Evolutionary conservation across 192 early-diverging fungal species (phyloP), one percentile per base, ranked within the genome.

Genomic region (Backusella liffmaniae): DNA sequence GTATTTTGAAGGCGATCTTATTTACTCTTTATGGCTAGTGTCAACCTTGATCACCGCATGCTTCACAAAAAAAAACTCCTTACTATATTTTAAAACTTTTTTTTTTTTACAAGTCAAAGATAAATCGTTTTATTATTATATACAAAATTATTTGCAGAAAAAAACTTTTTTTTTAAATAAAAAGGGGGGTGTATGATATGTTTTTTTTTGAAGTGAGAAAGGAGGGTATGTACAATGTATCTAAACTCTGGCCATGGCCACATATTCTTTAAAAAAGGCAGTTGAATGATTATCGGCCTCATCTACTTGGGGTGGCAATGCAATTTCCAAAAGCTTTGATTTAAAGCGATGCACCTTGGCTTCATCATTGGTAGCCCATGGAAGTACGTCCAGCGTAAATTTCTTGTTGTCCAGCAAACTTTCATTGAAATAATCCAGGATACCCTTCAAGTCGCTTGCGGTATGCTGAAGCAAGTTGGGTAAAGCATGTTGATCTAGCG

Each of bases 381-480:
- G 77, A 9, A 66, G 36, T 36, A 79, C 77, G 10, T 79, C 42
- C 36, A 79, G 36, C 5, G 35, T 44, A 7, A 79, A 66, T 16
- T 37, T 23, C 21, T 67, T 41, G 18, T 42, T 34, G 15, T 66
- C 67, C 12, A 79, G 56, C 32, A 79, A 79, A 4, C 39, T 73
- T n/a, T 66, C 37, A 56, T 79, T 79, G 15, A 79, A 79, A 69
- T 79, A 79, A 18, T 67, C 32, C 15, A 79, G 16, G 0, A 79
- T 66, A 15, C 51, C 77, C 16, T 59, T 59, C 15, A 79, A 21
- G 56, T 79, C 73, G 32, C 29, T 18, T 16, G 72, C 32, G 3
- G 77, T 79, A 30, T 67, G 65, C 15, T 49, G 23, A 1, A 79
- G 18, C 10, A 79, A 37, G 13, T 73, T 53, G 15, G 77, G 77